phyloP scores from a whole-genome alignment of 345 rosid genomes.

The Boechera retrofracta region DNA sequence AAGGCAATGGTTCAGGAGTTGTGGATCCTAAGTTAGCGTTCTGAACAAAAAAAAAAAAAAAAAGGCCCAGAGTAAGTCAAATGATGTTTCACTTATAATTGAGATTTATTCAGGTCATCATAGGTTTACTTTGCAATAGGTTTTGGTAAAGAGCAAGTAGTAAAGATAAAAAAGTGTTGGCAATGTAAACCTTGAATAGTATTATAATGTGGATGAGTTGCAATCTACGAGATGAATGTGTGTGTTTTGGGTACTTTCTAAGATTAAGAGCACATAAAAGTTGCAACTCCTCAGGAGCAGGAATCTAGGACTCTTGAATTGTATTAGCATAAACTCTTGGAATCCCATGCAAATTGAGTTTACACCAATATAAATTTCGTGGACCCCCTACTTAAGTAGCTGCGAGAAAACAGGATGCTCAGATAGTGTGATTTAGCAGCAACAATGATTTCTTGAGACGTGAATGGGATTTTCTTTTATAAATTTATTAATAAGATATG shows the following conservation, averaged over 20 bases:
- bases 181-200: not conserved
- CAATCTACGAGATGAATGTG: not conserved
- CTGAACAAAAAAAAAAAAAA: not conserved
- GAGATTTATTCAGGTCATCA: not conserved
- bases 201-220: not conserved
- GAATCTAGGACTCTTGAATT: not conserved
- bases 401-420: not conserved
- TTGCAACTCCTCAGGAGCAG: not conserved
- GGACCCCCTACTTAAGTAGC: not conserved
- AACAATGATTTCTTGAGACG: not conserved
- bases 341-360: not conserved
- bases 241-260: not conserved
- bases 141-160: not conserved
- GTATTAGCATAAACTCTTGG: not conserved
- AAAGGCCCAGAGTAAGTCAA: not conserved
- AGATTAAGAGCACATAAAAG: not conserved
- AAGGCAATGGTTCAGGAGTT: constrained; percentile 2
- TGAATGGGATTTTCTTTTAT: not conserved
- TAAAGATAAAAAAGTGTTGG: not conserved
- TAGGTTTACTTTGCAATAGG: not conserved
- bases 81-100: not conserved
- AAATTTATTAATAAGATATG: not conserved
- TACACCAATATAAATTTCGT: not conserved
- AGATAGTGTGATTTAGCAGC: not conserved
- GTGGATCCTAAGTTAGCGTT: not conserved